These are phyloP conservation scores for Kockiozyma suomiensis DNA, from an alignment of 805 yeast genomes.

Conservation along the genomic window DNA sequence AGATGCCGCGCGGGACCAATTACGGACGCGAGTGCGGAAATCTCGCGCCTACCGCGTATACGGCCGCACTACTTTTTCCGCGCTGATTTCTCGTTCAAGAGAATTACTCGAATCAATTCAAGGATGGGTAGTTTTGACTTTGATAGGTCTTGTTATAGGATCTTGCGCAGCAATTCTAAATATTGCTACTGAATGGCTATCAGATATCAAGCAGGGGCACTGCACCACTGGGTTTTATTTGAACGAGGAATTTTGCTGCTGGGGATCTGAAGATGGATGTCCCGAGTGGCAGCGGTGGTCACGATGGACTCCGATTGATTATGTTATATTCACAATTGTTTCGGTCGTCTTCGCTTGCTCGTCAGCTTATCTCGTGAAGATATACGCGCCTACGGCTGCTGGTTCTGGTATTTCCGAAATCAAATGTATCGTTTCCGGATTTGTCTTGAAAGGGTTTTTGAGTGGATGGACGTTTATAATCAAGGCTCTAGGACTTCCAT, in stretches of 20 bases:
- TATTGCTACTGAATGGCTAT: constrained; percentile 83
- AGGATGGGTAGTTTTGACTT: constrained; percentile 73
- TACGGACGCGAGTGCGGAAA: constrained; percentile 26
- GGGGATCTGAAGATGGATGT: constrained; percentile 61
- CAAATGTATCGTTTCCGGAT: constrained; percentile 91
- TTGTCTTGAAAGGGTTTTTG: constrained; percentile 73
- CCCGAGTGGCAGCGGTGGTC: constrained; percentile 73
- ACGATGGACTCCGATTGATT: constrained; percentile 46
- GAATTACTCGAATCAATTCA: constrained; percentile 45
- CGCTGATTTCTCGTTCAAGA: constrained; percentile 16
- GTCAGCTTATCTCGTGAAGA: constrained; percentile 69
- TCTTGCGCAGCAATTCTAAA: constrained; percentile 79
- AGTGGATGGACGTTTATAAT: constrained; percentile 70
- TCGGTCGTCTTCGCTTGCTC: constrained; percentile 63
- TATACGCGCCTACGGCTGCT: constrained; percentile 83
- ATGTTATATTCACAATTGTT: constrained; percentile 58
- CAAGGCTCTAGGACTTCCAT: constrained; percentile 79
- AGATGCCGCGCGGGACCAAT: constrained; percentile 48
- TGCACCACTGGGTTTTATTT: constrained; percentile 72
- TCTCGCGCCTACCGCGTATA: constrained; percentile 7
- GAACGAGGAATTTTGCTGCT: constrained; percentile 79
- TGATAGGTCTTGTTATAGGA: constrained; percentile 79
- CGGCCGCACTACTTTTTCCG: constrained; percentile 8
- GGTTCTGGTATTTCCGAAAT: constrained; percentile 98
- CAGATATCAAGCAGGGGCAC: constrained; percentile 75